Percentiles rank a stretch among this genome's conserved stretches.
Conservation (phyloP, 305 asterid genomes). For the Solanum hybrid region DNA sequence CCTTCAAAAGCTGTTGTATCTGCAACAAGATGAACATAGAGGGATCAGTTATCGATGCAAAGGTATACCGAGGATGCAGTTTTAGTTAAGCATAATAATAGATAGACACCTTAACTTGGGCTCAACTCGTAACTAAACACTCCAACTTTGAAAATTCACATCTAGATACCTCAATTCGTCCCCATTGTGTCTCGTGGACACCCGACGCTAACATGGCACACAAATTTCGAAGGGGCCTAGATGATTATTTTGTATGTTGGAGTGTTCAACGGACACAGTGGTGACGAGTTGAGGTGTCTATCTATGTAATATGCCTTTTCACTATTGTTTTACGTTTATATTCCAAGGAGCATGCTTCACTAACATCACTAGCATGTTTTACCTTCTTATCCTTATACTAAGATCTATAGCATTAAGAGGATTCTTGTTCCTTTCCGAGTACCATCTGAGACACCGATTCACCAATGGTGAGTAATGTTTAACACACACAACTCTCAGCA, state of each 20-base stretch:
- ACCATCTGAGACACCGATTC: not conserved
- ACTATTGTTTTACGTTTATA: not conserved
- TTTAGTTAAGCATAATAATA: not conserved
- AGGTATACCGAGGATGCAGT: too few relatives aligned
- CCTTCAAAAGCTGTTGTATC: slow-evolving; percentile 71
- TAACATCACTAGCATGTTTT: not conserved
- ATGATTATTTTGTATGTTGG: not conserved
- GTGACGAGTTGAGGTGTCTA: not conserved
- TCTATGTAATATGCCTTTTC: not conserved
- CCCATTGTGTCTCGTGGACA: not conserved
- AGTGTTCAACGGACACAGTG: not conserved
- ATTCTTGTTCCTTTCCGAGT: not conserved
- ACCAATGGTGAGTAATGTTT: not conserved
- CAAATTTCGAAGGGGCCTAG: not conserved
- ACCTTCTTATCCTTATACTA: not conserved
- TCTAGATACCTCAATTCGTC: not conserved
- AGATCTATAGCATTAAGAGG: not conserved
- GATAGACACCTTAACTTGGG: not conserved
- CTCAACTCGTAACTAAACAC: not conserved
- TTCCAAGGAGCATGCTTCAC: not conserved
- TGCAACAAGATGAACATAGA: slow-evolving; percentile 22
- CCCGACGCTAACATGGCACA: not conserved
- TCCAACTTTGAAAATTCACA: not conserved
- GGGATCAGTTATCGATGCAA: not conserved
- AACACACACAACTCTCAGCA: not conserved